Evolutionary conservation across 176 grass and related monocot species (phyloP).

Genomic region (Rhipidocladum racemiflorum): DNA sequence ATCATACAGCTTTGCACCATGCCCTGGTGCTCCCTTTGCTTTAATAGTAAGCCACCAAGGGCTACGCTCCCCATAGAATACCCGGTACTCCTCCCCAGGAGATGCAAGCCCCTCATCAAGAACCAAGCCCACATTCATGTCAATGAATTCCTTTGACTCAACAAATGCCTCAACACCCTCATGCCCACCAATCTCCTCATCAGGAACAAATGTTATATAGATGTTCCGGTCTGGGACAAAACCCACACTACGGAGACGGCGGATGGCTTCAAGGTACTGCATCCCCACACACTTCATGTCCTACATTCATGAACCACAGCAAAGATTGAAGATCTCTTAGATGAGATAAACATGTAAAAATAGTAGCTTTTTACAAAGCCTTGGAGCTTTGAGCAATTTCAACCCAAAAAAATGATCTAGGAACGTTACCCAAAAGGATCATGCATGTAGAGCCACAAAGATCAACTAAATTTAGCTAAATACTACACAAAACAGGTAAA

Average conservation of each 20-base stretch:
- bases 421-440: neutral
- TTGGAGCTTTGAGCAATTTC: neutral
- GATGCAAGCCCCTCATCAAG: constrained; percentile 92
- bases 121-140: constrained; percentile 70
- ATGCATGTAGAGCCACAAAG: neutral
- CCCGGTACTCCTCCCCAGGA: constrained; percentile 58
- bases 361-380: neutral
- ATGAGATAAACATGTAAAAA: constrained; percentile 6
- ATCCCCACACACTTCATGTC: constrained; percentile 99
- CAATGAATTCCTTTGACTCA: constrained; percentile 58
- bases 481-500: neutral
- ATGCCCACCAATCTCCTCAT: constrained; percentile 86
- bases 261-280: constrained; percentile 97
- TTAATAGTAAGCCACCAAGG: constrained; percentile 85
- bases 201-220: constrained; percentile 86
- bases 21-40: constrained; percentile 69
- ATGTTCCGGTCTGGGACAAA: constrained; percentile 73
- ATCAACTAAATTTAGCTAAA: neutral
- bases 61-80: constrained; percentile 88
- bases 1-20: constrained; percentile 88
- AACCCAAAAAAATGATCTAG: neutral
- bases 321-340: neutral
- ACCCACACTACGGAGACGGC: constrained; percentile 41
- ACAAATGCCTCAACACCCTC: constrained; percentile 51
- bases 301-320: constrained; percentile 26